These are phyloP conservation scores for Telopea speciosissima DNA, from an alignment of 177 flowering plant genomes.

Conservation along the genomic window DNA sequence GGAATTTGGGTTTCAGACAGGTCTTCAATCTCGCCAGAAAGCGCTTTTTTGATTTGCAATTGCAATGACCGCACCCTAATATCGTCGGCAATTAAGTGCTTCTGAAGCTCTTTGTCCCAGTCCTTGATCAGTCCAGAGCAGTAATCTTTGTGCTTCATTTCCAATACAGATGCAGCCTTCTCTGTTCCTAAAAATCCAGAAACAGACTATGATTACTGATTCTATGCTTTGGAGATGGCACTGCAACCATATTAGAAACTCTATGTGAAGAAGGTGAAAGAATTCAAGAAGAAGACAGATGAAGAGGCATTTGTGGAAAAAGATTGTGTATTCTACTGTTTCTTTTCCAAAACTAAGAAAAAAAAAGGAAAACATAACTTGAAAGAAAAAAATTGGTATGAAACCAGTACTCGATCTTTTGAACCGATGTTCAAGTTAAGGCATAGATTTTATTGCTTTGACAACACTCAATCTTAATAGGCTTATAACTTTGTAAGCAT, in stretches of 20 bases:
- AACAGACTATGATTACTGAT: not conserved
- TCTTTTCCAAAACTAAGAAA: not conserved
- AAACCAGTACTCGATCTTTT: constrained; percentile 4
- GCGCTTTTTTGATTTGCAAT: constrained; percentile 25
- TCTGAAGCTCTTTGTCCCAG: constrained; percentile 34
- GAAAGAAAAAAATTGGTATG: not conserved
- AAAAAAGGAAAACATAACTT: not conserved
- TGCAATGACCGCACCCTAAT: constrained; percentile 49
- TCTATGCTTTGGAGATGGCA: not conserved
- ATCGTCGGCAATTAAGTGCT: constrained; percentile 35
- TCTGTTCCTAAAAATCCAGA: constrained; percentile 35
- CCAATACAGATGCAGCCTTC: constrained; percentile 47
- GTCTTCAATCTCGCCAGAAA: constrained; percentile 12
- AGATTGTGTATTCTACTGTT: not conserved
- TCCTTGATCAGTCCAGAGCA: constrained; percentile 29
- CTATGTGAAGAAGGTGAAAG: not conserved
- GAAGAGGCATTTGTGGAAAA: not conserved
- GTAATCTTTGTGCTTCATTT: constrained; percentile 52
- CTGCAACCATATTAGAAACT: not conserved
- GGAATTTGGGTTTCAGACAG: constrained; percentile 44
- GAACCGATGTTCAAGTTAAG: constrained; percentile 4
- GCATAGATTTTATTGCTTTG: not conserved
- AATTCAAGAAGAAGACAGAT: not conserved
- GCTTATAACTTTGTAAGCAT: not conserved
- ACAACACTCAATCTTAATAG: not conserved